Base-by-base conservation (phyloP, 768 basidiomycete genomes). In the Tricholoma terreum region DNA sequence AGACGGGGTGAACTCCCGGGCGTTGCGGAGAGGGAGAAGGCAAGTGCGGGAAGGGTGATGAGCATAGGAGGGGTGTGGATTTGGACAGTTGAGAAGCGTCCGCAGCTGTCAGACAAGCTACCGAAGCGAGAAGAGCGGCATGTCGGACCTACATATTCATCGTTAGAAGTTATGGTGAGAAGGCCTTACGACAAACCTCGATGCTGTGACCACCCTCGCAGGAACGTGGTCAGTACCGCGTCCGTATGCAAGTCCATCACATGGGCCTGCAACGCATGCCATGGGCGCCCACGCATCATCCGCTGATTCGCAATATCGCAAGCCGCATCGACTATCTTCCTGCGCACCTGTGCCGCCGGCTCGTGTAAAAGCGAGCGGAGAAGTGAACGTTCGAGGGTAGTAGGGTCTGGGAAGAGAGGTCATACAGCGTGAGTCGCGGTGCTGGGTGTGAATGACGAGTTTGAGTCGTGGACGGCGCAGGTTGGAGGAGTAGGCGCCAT, bases 231-330 rank as follows among this genome's bases (percentile, higher is more conserved):
- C 33, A 90, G 67, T 0, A 92, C 88, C 0, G 82, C 82, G 30
- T 89, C 86, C 4, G 83, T 80, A 67, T 89, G 85, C 17, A 92
- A 76, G 69, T 91, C 88, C 77, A 87, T 84, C 35, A 92, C 80
- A 24, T 86, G 87, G 0, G 81, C 82, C 65, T 92, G 90, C 1
- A 92, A 75, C 2, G 86, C 86, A 65, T 90, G 89, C 90, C 90
- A 93, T 2, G 89, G 90, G 8, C 89, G 71, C 0, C 90, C 91
- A 1, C 89, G 80, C 14, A 70, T 67, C 87, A 92, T 90, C 10
- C 83, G 82, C 57, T 88, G 83, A 55, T 86, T 87, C 6, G 90
- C 86, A 27, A 92, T 73, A 63, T 92, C 91, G 58, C 83, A 84
- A 21, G 88, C 79, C 1, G 90, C 87, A 64, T 92, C 90, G 12